phyloP scores from a whole-genome alignment of 331 rosid genomes.

The Telfairia occidentalis region DNA sequence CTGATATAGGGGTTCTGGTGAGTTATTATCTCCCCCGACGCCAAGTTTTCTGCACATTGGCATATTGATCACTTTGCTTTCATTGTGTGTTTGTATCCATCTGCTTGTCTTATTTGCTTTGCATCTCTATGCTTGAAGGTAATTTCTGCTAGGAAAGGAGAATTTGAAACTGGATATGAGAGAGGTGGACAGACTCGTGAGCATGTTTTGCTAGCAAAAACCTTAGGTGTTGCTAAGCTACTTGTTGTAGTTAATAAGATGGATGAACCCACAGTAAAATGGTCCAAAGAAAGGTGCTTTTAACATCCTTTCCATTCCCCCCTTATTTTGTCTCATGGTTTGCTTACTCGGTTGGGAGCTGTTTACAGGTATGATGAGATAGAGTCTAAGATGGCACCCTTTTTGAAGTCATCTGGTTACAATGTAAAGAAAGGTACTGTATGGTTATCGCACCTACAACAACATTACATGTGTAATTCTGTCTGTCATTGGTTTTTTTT shows the following conservation, averaged over 20 bases:
- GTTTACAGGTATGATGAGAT: constrained; percentile 74
- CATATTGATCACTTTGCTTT: background rate
- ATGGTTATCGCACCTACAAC: background rate
- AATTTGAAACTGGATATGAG: constrained; percentile 95
- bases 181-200: constrained; percentile 98
- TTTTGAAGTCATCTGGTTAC: constrained; percentile 76
- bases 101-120: background rate
- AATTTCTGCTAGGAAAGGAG: constrained; percentile 93
- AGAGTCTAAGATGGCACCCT: constrained; percentile 83
- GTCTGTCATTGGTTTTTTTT: background rate
- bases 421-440: constrained; percentile 80
- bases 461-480: background rate
- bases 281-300: constrained; percentile 80
- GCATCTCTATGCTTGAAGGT: constrained; percentile 34
- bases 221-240: constrained; percentile 77
- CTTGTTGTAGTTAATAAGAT: constrained; percentile 83
- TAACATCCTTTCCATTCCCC: background rate
- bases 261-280: constrained; percentile 86
- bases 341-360: constrained; percentile 14
- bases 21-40: constrained; percentile 17
- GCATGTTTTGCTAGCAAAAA: constrained; percentile 89
- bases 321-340: background rate
- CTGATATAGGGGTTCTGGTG: constrained; percentile 94
- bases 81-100: background rate
- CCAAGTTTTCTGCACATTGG: constrained; percentile 3